phyloP scores from a whole-genome alignment of 2,329 filamentous ascomycete genomes.

The Ophiocordyceps camponoti-rufipedis region DNA sequence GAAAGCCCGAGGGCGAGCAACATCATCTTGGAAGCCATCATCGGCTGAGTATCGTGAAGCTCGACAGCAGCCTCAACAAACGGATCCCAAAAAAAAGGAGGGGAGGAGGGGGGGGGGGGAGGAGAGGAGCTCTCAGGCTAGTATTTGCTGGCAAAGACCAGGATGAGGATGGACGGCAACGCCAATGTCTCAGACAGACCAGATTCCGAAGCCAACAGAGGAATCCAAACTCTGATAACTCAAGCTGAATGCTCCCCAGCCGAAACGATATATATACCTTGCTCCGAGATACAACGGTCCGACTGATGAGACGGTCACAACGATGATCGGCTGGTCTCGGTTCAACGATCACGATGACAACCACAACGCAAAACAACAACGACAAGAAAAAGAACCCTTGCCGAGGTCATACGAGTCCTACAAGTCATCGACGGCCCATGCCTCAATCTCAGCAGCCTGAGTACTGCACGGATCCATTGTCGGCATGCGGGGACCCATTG shows the following conservation, averaged over 20 bases:
- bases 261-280: neutral
- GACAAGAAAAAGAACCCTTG: no score
- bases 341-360: neutral
- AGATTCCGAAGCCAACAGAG: neutral
- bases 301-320: neutral
- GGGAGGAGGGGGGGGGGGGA: neutral
- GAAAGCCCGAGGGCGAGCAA: constrained; percentile 4
- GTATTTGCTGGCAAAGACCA: neutral
- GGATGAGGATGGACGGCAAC: neutral
- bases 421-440: no score
- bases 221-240: neutral
- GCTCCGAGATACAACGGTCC: neutral
- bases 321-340: neutral
- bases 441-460: neutral
- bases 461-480: neutral
- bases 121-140: neutral
- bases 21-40: neutral
- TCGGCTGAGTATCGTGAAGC: neutral
- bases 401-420: neutral
- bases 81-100: no score
- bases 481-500: neutral
- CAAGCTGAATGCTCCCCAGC: no score
- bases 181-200: no score
- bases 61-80: neutral
- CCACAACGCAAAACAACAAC: neutral